These are phyloP conservation scores for Scedosporium apiospermum DNA, from an alignment of 2,329 filamentous ascomycete species.

Conservation along the genomic window DNA sequence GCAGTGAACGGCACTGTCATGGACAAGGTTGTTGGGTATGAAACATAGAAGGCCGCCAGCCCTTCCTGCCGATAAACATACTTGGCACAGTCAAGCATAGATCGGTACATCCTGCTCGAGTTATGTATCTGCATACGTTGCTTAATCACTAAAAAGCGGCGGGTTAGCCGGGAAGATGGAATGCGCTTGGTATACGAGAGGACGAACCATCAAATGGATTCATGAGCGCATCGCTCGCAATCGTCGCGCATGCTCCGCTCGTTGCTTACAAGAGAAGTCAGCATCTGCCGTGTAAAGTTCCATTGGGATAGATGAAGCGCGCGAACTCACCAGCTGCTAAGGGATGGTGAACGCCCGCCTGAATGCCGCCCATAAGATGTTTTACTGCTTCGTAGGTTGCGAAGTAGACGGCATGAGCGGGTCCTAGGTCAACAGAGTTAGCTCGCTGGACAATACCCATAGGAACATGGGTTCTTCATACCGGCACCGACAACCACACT, in stretches of 20 bases:
- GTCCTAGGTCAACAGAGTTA: slow-evolving; percentile 47
- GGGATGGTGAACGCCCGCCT: slow-evolving; percentile 78
- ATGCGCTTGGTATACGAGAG: background rate
- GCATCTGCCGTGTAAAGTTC: slow-evolving; percentile 3
- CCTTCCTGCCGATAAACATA: slow-evolving; percentile 85
- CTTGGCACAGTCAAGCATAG: slow-evolving; percentile 76
- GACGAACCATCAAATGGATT: slow-evolving; percentile 91
- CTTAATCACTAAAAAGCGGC: slow-evolving; percentile 70
- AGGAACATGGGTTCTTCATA: slow-evolving; percentile 32
- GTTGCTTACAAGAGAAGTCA: slow-evolving; percentile 49
- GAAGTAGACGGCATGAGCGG: slow-evolving; percentile 96
- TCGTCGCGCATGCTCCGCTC: slow-evolving; percentile 89
- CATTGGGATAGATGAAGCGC: background rate
- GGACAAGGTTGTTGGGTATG: slow-evolving; percentile 92
- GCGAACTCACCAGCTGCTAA: slow-evolving; percentile 69
- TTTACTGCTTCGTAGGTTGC: slow-evolving; percentile 97
- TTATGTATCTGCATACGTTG: slow-evolving; percentile 98
- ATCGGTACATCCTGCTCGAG: slow-evolving; percentile 78
- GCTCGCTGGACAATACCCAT: slow-evolving; percentile 12
- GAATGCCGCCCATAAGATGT: slow-evolving; percentile 89
- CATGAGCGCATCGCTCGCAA: slow-evolving; percentile 97
- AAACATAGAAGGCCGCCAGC: slow-evolving; percentile 89
- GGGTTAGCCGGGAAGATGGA: background rate
- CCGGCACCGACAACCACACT: slow-evolving; percentile 94
- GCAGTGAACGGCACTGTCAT: slow-evolving; percentile 99